These are phyloP conservation scores for Prunus mongolica DNA, from an alignment of 306 rosid species.

Conservation along the genomic window DNA sequence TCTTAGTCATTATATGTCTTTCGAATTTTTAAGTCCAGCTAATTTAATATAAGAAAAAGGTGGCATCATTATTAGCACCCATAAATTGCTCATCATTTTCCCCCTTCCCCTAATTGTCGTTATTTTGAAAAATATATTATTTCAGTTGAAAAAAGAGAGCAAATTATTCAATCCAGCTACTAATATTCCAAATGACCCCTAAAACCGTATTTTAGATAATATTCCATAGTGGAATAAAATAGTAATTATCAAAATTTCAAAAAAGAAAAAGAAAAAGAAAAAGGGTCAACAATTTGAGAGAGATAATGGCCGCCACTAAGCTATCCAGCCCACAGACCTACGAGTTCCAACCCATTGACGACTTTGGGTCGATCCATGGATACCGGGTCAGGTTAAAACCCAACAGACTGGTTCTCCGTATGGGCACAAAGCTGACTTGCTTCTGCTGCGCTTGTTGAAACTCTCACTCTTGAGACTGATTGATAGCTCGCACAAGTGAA, in stretches of 20 bases:
- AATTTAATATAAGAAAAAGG: neutral
- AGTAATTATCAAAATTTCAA: neutral
- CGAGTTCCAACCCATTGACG: neutral
- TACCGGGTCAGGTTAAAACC: neutral
- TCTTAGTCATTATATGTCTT: neutral
- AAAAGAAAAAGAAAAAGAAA: too few species aligned
- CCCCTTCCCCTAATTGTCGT: neutral
- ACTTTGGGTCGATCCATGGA: too few species aligned
- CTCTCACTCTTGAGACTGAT: too few species aligned
- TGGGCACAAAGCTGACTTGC: neutral
- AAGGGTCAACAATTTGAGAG: neutral
- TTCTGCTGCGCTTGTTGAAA: neutral
- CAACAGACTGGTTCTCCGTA: neutral
- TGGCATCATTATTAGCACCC: neutral
- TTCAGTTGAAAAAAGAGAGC: neutral
- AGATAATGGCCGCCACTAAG: too few species aligned
- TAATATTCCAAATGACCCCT: neutral
- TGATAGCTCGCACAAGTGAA: neutral
- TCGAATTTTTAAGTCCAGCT: neutral
- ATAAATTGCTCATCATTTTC: neutral
- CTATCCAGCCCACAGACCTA: neutral
- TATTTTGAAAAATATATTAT: neutral
- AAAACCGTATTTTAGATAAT: too few species aligned
- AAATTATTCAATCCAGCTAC: neutral
- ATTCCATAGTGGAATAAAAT: neutral